These are phyloP conservation scores for Macrolepiota albuminosa DNA, from an alignment of 768 basidiomycete genomes.

Conservation along the genomic window DNA sequence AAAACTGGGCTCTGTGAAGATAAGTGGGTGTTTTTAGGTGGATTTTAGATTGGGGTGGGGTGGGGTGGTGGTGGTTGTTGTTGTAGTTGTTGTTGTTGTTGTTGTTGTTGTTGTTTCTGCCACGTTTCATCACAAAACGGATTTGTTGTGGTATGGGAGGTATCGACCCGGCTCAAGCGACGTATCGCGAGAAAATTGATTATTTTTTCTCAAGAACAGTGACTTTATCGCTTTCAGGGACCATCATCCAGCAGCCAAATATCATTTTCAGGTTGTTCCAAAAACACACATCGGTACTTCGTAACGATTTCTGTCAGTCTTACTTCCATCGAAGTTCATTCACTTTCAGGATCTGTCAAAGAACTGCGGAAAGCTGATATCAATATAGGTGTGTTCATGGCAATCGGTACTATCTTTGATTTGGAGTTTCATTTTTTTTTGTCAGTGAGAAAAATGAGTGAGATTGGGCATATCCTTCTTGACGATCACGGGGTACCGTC, in stretches of 20 bases:
- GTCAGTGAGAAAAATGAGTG: slow-evolving; percentile 28
- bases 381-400: slow-evolving; percentile 36
- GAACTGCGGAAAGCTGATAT: slow-evolving; percentile 40
- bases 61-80: too few relatives aligned
- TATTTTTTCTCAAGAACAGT: slow-evolving; percentile 30
- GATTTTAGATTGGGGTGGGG: too few relatives aligned
- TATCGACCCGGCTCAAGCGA: slow-evolving; percentile 7
- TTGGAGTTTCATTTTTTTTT: not conserved
- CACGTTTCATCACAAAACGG: slow-evolving; percentile 33
- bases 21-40: too few relatives aligned
- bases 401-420: not conserved
- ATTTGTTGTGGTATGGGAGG: slow-evolving; percentile 50
- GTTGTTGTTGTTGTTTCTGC: too few relatives aligned
- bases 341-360: slow-evolving; percentile 48
- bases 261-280: slow-evolving; percentile 50
- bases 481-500: slow-evolving; percentile 39
- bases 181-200: not conserved
- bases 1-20: too few relatives aligned
- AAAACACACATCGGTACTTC: slow-evolving; percentile 46
- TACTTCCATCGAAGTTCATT: slow-evolving; percentile 1
- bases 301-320: not conserved
- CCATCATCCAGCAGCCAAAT: slow-evolving; percentile 38
- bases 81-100: too few relatives aligned
- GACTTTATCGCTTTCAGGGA: slow-evolving; percentile 50
- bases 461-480: slow-evolving; percentile 48